phyloP scores from a whole-genome alignment of 2,329 filamentous ascomycete species.

The Capronia americana region DNA sequence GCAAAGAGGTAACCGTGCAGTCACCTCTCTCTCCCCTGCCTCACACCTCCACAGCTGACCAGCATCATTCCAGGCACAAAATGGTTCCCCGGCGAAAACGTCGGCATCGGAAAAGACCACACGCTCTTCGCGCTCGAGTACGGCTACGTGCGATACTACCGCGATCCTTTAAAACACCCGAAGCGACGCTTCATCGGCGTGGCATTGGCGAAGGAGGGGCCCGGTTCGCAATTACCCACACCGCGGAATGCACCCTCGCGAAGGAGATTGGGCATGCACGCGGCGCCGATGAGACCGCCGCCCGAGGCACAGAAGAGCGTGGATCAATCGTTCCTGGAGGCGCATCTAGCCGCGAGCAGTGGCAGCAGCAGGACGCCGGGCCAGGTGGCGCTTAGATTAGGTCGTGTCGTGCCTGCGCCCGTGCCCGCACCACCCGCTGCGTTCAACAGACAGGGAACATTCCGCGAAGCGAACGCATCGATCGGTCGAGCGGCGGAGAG shows the following conservation, averaged over 20 bases:
- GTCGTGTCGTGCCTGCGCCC: conserved; percentile 36
- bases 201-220: conserved; percentile 73
- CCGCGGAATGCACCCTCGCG: conserved; percentile 74
- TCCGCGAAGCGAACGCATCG: conserved; percentile 61
- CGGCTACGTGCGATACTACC: conserved; percentile 97
- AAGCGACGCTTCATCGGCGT: conserved; percentile 95
- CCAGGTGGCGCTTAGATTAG: conserved; percentile 34
- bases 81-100: conserved; percentile 96
- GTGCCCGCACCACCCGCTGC: conserved; percentile 40
- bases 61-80: conserved; percentile 66
- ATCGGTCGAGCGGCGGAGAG: conserved; percentile 50
- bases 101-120: conserved; percentile 92
- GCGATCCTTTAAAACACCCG: conserved; percentile 80
- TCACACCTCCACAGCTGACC: background rate
- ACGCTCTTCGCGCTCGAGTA: conserved; percentile 86
- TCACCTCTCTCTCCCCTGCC: too few species aligned
- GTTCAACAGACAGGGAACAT: conserved; percentile 41
- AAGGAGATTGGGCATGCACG: conserved; percentile 76
- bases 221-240: conserved; percentile 73
- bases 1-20: conserved; percentile 64
- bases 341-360: conserved; percentile 24
- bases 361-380: conserved; percentile 19
- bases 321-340: conserved; percentile 31
- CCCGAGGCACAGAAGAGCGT: conserved; percentile 35
- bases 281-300: conserved; percentile 49